Evolutionary conservation across 495 filamentous ascomycete genomes (phyloP).

Genomic region (Halenospora varia): DNA sequence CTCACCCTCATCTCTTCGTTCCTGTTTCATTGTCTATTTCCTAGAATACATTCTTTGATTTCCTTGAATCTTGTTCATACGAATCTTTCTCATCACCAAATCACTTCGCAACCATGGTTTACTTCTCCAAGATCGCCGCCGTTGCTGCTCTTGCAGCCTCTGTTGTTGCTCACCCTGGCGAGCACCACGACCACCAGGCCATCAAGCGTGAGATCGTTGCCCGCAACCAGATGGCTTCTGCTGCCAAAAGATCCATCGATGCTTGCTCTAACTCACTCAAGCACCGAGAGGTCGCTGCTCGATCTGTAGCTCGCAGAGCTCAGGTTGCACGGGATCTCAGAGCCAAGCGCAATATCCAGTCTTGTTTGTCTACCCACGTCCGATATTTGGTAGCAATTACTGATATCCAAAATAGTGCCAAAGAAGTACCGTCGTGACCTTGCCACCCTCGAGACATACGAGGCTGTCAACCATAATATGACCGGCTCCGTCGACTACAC

Average conservation of each 20-base stretch:
- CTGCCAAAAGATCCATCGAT: constrained; percentile 34
- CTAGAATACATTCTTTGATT: neutral
- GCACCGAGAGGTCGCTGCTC: constrained; percentile 27
- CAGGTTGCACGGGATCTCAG: constrained; percentile 39
- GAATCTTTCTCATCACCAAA: neutral
- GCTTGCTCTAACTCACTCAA: constrained; percentile 31
- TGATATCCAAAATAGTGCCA: constrained; percentile 6
- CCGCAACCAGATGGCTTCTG: constrained; percentile 28
- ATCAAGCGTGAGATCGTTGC: constrained; percentile 29
- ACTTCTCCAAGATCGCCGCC: constrained; percentile 21
- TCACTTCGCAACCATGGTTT: constrained; percentile 23
- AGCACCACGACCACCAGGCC: constrained; percentile 27
- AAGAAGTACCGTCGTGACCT: constrained; percentile 37
- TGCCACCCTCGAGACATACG: constrained; percentile 34
- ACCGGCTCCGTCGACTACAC: constrained; percentile 37
- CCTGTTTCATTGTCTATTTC: neutral
- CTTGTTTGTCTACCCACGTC: constrained; percentile 31
- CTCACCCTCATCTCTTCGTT: neutral
- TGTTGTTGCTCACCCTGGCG: constrained; percentile 34
- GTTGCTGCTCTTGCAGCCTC: constrained; percentile 24
- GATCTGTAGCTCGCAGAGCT: constrained; percentile 32
- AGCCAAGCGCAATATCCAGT: constrained; percentile 42
- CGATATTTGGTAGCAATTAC: neutral
- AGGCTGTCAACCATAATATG: constrained; percentile 37
- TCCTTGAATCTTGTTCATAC: neutral